Evolutionary conservation across 2,329 filamentous ascomycete species (phyloP), one percentile per base, ranked within the genome.

Genomic region (Epichloe gansuensis): DNA sequence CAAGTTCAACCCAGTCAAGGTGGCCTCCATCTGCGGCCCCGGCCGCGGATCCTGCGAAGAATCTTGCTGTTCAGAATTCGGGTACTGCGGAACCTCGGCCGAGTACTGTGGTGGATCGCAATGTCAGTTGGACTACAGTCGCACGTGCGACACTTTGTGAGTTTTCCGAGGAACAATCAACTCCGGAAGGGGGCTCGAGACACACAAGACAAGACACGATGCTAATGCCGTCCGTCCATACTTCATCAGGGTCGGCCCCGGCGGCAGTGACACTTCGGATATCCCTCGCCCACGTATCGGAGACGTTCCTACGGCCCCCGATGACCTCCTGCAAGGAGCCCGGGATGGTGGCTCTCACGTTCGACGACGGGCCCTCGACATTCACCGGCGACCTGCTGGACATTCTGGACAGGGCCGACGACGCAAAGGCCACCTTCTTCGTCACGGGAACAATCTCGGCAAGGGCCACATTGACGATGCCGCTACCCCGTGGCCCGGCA

Each of bases 331-430:
- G 69, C 56, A 65, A 59, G 1, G 55, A 55, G 12, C 64, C 67
- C 1, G 69, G 66, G 23, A 62, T 63, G 52, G 62, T 73, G 39
- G 73, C 74, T 1, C 62, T 76, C 28, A 75, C 72, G 1, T 75
- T 70, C 57, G 74, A 76, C 55, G 74, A 76, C 50, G 73, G 73
- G 0, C 74, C 74, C 0, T 71, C 64, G 53, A 52, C 56, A 3
- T 75, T 68, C 58, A 77, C 75, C 4, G 56, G 58, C 6, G 59
- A 62, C 9, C 59, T 77, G 5, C 67, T 77, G 25, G 67, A 73
- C 52, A 49, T 67, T 1, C 55, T 73, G 12, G 61, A 63, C 23
- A 44, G 60, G 4, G 58, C 62, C 34, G 46, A 63, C 5, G 60
- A 63, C 5, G 60, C 65, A 51, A 67, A 64, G 46, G 70, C 67